These are phyloP conservation scores for Inonotus obliquus DNA, from an alignment of 1,284 basidiomycete genomes.

Conservation along the genomic window DNA sequence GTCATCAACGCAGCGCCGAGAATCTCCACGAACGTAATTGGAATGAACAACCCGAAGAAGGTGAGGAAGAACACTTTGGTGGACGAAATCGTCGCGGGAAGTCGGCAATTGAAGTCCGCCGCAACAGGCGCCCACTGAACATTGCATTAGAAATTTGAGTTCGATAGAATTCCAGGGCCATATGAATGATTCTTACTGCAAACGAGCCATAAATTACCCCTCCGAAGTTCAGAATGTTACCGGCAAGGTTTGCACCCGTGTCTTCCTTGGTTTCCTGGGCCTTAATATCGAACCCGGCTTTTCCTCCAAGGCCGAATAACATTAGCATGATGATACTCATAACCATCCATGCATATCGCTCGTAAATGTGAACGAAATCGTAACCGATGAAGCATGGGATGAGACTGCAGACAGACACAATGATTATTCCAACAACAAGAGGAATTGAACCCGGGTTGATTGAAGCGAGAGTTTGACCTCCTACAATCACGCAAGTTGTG, in stretches of 20 bases:
- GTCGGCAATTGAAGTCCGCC: conserved; percentile 52
- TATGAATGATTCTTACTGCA: conserved; percentile 33
- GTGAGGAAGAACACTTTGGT: conserved; percentile 49
- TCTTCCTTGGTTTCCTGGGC: conserved; percentile 43
- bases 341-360: conserved; percentile 59
- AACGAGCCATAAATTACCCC: conserved; percentile 54
- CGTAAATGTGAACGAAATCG: conserved; percentile 51
- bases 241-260: conserved; percentile 38
- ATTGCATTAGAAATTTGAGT: not conserved
- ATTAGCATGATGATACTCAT: conserved; percentile 52
- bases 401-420: conserved; percentile 38
- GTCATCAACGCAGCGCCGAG: conserved; percentile 55
- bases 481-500: conserved; percentile 41
- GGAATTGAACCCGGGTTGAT: conserved; percentile 39
- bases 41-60: conserved; percentile 54
- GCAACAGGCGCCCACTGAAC: conserved; percentile 42
- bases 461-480: conserved; percentile 44
- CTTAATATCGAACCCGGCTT: conserved; percentile 44
- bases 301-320: conserved; percentile 49
- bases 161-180: not conserved
- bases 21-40: conserved; percentile 49
- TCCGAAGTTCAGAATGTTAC: conserved; percentile 51
- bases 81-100: conserved; percentile 41
- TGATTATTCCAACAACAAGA: conserved; percentile 41
- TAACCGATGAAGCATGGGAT: conserved; percentile 50